Conservation (phyloP, 371 early-diverging fungal genomes). For the Chytridiales sp. region DNA sequence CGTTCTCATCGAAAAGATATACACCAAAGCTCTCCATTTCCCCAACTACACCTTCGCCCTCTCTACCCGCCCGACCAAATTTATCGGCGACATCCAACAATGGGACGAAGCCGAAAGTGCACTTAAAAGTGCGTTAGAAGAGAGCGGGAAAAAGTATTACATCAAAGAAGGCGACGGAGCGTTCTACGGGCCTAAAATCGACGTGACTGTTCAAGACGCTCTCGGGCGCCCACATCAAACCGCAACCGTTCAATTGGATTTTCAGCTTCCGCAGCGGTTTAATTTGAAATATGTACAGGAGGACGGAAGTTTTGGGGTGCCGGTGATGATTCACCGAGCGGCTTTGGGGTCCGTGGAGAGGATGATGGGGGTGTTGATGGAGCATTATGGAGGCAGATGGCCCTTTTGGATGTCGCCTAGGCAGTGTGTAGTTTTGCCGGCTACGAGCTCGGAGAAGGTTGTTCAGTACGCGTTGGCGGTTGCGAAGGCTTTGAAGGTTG, state of each 20-base stretch:
- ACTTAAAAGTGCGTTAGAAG: slow-evolving; percentile 52
- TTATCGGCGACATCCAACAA: slow-evolving; percentile 51
- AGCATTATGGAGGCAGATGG: slow-evolving; percentile 84
- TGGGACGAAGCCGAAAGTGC: slow-evolving; percentile 62
- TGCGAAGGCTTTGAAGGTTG: slow-evolving; percentile 37
- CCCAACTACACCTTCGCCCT: slow-evolving; percentile 53
- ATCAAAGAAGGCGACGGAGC: slow-evolving; percentile 65
- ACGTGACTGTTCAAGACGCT: slow-evolving; percentile 61
- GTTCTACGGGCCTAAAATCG: slow-evolving; percentile 71
- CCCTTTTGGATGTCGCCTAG: slow-evolving; percentile 72
- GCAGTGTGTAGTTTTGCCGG: slow-evolving; percentile 59
- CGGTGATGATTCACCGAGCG: slow-evolving; percentile 96
- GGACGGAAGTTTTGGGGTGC: slow-evolving; percentile 58
- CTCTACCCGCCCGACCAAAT: slow-evolving; percentile 63
- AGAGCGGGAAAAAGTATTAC: slow-evolving; percentile 37
- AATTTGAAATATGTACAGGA: slow-evolving; percentile 66
- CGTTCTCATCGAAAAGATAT: slow-evolving; percentile 80
- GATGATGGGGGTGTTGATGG: slow-evolving; percentile 92
- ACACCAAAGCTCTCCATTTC: slow-evolving; percentile 65
- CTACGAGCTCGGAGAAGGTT: slow-evolving; percentile 16
- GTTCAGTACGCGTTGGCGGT: slow-evolving; percentile 38
- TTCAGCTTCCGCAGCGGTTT: slow-evolving; percentile 92
- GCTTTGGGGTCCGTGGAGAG: slow-evolving; percentile 92
- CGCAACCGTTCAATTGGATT: slow-evolving; percentile 72
- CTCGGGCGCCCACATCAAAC: slow-evolving; percentile 59